Conservation (phyloP, 192 early-diverging fungal species). For the Backusella liffmaniae region DNA sequence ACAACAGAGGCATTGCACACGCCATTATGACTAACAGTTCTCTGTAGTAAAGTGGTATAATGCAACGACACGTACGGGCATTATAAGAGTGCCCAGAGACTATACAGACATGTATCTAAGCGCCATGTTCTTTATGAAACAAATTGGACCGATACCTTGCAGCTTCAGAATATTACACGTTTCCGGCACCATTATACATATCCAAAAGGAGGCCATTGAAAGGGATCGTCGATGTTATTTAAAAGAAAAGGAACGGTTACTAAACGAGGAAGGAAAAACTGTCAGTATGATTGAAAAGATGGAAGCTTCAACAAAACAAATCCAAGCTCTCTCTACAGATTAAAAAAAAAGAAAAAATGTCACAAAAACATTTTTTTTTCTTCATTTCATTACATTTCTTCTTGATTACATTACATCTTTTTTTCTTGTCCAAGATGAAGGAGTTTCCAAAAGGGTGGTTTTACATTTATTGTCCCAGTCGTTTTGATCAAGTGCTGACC, state of each 20-base stretch:
- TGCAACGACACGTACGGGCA: constrained; percentile 17
- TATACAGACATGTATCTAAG: constrained; percentile 8
- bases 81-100: constrained; percentile 17
- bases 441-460: constrained; percentile 18
- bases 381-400: background rate
- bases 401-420: background rate
- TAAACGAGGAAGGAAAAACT: background rate
- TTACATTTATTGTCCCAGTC: background rate
- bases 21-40: too few species aligned
- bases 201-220: constrained; percentile 28
- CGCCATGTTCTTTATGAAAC: constrained; percentile 25
- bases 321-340: background rate
- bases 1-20: background rate
- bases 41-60: constrained; percentile 30
- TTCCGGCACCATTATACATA: constrained; percentile 21
- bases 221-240: constrained; percentile 14
- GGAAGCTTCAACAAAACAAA: background rate
- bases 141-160: constrained; percentile 14
- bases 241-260: constrained; percentile 3
- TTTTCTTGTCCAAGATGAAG: background rate
- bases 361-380: background rate
- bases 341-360: background rate
- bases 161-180: constrained; percentile 15
- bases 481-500: constrained; percentile 11
- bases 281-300: constrained; percentile 8